Evolutionary conservation across 2,329 filamentous ascomycete species (phyloP).

Genomic region (Colletotrichum costaricense): DNA sequence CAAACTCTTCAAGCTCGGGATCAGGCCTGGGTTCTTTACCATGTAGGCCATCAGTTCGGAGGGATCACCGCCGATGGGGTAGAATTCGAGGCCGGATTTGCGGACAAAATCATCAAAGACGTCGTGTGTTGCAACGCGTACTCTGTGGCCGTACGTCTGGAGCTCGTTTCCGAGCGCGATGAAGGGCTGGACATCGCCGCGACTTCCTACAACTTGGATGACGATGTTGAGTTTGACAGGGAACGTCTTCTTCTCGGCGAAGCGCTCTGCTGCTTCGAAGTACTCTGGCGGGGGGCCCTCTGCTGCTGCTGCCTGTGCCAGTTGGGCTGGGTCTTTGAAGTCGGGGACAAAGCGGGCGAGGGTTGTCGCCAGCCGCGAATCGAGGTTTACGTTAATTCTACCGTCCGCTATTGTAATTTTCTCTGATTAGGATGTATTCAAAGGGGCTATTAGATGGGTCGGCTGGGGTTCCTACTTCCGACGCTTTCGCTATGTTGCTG

Average conservation of each 20-base stretch:
- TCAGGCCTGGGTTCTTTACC: conserved; percentile 43
- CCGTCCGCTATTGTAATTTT: conserved; percentile 20
- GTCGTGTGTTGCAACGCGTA: conserved; percentile 63
- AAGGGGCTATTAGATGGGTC: background rate
- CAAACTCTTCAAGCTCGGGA: conserved; percentile 42
- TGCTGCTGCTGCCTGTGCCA: conserved; percentile 12
- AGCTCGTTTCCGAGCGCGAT: conserved; percentile 62
- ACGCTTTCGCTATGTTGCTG: conserved; percentile 18
- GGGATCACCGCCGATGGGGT: conserved; percentile 65
- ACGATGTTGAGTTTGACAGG: conserved; percentile 57
- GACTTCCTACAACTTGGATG: conserved; percentile 64
- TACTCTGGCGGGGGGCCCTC: conserved; percentile 20
- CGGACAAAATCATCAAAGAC: conserved; percentile 62
- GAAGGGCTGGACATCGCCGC: conserved; percentile 68
- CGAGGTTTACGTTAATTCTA: conserved; percentile 33
- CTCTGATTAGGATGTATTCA: background rate
- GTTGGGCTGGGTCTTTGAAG: conserved; percentile 16
- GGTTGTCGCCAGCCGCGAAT: conserved; percentile 27
- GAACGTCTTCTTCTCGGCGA: conserved; percentile 18
- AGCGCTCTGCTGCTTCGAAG: conserved; percentile 17
- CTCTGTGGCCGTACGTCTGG: conserved; percentile 59
- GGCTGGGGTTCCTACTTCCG: background rate
- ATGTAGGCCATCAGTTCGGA: conserved; percentile 51
- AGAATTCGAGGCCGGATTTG: conserved; percentile 62
- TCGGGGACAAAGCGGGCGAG: conserved; percentile 30